Base-by-base conservation (phyloP, 2,329 filamentous ascomycete genomes). In the Botrytis medusae region DNA sequence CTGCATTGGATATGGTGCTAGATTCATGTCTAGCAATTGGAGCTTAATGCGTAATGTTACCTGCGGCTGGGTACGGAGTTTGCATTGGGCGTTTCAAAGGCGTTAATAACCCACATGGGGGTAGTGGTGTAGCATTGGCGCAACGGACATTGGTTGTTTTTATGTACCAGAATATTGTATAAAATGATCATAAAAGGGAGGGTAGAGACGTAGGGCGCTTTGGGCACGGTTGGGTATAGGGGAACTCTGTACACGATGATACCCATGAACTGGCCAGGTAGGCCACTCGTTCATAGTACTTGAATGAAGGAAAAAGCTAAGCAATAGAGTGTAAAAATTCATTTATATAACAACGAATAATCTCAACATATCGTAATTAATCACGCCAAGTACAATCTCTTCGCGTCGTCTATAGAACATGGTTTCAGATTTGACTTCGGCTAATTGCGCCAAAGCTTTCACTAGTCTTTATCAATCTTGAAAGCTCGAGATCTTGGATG, bases 1-100 rank as follows among this genome's bases (percentile, higher is more conserved):
- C 85, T 65, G 82, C 84, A 72, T 83, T 92, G 40, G 86, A 91
- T 76, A 83, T 81, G 59, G 84, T 91, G 25, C 82, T 91, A 69
- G 80, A 81, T 70, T 80, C 80, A 37, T 81, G 79, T 73, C 75
- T 81, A 20, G 79, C 79, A n/a, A 77, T 80, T 62, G 77, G 77
- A 70, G 76, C 75, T 74, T 79, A 65, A 77, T 40, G 14, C 32
- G 14, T 40, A 46, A 65, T 54, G 60, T 57, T 42, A 57, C 40
- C 64, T 73, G 76, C 71, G 29, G 54, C 54, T 69, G 77, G 78
- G 72, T 79, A 48, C 67, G 68, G 69, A 73, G 69, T 69, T 63
- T 75, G 74, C 46, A 29, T 71, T 59, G 59, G 73, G 73, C 46
- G 74, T 69, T 76, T 77, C 74, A 74, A 75, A 37, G 71, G 63